phyloP scores from a whole-genome alignment of 169 alveolate species.

The Eimeria nieschulzi region DNA sequence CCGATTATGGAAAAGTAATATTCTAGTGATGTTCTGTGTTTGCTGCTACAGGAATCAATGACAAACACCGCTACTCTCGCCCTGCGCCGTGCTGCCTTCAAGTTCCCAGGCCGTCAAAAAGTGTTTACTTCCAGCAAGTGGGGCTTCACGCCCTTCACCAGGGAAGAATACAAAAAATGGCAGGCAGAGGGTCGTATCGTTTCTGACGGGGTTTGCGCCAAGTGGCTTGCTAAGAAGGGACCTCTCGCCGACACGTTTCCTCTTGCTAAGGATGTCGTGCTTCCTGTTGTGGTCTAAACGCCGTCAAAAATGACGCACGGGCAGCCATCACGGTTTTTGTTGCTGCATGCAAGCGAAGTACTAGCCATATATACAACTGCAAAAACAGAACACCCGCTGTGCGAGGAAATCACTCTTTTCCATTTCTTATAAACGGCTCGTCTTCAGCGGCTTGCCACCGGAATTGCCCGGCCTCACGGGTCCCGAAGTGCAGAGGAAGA shows the following conservation, averaged over 20 bases:
- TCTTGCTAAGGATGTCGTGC: constrained; percentile 64
- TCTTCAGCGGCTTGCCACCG: too few relatives aligned
- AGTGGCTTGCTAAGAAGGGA: constrained; percentile 78
- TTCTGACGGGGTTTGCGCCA: constrained; percentile 82
- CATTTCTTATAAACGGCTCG: too few relatives aligned
- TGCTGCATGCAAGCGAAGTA: too few relatives aligned
- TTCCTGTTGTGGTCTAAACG: constrained; percentile 62
- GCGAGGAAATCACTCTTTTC: too few relatives aligned
- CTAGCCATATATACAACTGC: too few relatives aligned
- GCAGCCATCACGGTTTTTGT: too few relatives aligned
- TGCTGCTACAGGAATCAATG: constrained; percentile 83
- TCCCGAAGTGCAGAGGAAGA: too few relatives aligned
- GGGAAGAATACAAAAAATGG: constrained; percentile 94
- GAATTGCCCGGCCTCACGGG: too few relatives aligned
- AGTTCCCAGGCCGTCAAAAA: constrained; percentile 99
- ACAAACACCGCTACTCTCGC: constrained; percentile 94
- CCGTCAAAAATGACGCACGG: background rate
- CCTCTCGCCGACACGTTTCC: constrained; percentile 75
- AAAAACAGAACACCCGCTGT: too few relatives aligned
- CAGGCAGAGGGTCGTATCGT: constrained; percentile 94
- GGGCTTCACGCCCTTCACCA: constrained; percentile 98
- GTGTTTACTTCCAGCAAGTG: constrained; percentile 96
- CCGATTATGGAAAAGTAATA: background rate
- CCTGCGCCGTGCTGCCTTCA: constrained; percentile 97
- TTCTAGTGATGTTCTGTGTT: background rate